These are phyloP conservation scores for Wickerhamiella slavikovae DNA, from an alignment of 805 yeast genomes.

Conservation along the genomic window DNA sequence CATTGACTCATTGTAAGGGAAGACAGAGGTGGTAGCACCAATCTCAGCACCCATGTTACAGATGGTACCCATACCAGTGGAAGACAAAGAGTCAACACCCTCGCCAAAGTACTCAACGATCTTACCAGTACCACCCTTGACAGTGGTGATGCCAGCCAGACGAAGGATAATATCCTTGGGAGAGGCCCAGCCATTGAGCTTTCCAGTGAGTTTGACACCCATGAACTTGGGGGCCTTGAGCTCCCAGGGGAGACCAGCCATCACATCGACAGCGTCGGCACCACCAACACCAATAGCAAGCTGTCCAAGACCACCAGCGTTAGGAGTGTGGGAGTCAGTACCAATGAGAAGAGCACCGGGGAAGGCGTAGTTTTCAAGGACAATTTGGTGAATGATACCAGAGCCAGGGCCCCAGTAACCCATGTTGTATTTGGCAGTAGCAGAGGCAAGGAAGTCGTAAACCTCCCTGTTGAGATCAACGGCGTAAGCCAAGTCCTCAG, in stretches of 20 bases:
- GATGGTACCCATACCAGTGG: conserved; percentile 98
- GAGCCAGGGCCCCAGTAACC: conserved; percentile 99
- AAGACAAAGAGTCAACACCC: conserved; percentile 78
- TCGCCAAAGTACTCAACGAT: conserved; percentile 93
- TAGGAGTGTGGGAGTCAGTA: conserved; percentile 95
- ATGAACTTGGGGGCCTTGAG: conserved; percentile 89
- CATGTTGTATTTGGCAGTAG: conserved; percentile 87
- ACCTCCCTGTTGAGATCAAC: conserved; percentile 84
- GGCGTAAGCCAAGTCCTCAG: conserved; percentile 66
- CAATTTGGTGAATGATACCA: conserved; percentile 94
- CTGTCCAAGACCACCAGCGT: conserved; percentile 97
- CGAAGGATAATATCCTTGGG: conserved; percentile 91
- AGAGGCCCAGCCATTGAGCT: conserved; percentile 85
- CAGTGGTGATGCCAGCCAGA: conserved; percentile 86
- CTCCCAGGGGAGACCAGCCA: conserved; percentile 92
- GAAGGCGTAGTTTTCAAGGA: conserved; percentile 87
- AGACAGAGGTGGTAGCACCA: conserved; percentile 93
- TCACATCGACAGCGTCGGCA: conserved; percentile 96
- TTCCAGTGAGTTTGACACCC: conserved; percentile 89
- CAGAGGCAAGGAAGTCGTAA: conserved; percentile 71
- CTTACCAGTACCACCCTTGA: conserved; percentile 95
- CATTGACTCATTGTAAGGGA: conserved; percentile 91
- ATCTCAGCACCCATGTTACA: conserved; percentile 99
- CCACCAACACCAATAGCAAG: conserved; percentile 99
- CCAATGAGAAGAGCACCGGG: conserved; percentile 95